These are phyloP conservation scores for Phaffia australis DNA, from an alignment of 768 basidiomycete genomes.

Conservation along the genomic window DNA sequence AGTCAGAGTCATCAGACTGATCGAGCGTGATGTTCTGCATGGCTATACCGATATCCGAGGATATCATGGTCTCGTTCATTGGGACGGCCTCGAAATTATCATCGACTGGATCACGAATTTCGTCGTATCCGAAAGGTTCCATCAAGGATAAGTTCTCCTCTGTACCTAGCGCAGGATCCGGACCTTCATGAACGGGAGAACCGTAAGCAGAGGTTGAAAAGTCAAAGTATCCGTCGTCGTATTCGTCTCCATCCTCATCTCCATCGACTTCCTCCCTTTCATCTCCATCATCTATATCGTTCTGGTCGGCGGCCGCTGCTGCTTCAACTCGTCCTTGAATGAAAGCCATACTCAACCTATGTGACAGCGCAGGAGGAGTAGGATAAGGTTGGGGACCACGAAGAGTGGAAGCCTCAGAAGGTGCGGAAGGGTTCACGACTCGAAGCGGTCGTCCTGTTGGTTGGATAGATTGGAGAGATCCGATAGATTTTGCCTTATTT, in stretches of 20 bases:
- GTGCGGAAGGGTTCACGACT: too few species aligned
- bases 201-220: too few species aligned
- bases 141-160: too few species aligned
- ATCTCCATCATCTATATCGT: background rate
- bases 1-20: too few species aligned
- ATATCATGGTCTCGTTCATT: background rate
- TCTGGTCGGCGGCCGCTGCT: constrained; percentile 12
- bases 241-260: constrained; percentile 3
- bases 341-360: constrained; percentile 22
- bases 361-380: constrained; percentile 1
- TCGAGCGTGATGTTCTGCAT: constrained; percentile 23
- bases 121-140: background rate
- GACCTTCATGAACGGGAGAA: too few species aligned
- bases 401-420: too few species aligned
- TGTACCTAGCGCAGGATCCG: too few species aligned
- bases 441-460: too few species aligned
- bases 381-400: too few species aligned
- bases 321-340: constrained; percentile 21
- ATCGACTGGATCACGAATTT: background rate
- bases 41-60: constrained; percentile 15
- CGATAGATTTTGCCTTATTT: constrained; percentile 21
- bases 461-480: constrained; percentile 4
- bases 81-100: background rate
- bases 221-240: background rate
- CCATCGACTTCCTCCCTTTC: background rate